Evolutionary conservation across 306 rosid genomes (phyloP), one percentile per base, ranked within the genome.

Genomic region (Corylus americana): DNA sequence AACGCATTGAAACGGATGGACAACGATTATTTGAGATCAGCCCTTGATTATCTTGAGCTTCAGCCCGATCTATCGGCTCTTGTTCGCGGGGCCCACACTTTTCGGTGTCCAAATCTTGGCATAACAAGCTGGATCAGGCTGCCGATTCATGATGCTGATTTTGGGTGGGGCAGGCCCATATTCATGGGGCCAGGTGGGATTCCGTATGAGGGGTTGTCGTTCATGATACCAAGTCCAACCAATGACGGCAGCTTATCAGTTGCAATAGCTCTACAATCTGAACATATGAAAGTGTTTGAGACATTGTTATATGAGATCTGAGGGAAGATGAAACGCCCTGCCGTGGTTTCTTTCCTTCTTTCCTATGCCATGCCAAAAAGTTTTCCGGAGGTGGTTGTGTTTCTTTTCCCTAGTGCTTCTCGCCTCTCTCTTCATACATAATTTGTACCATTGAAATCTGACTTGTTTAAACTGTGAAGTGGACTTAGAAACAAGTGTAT

Each of bases 181-280:
- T 95, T 95, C 81, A 89, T 95, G 98, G 98, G 98, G 35, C 98
- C 98, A 2, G 98, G 98, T 20, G 98, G 98, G 45, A 90, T 95
- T 49, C 87, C 94, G 0, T 95, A 82, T 3, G 98, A 95, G 77
- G 98, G 98, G 0, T 68, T 95, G 2, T 89, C 95, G 47, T 92
- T 85, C 35, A 82, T 95, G 29, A 54, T 92, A 54, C 97, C 97
- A 5, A 90, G 92, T 80, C 78, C 98, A 61, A 71, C 71, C 4
- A 83, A 83, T 59, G 97, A 92, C 63, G 97, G 94, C 16, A 88
- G 91, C 80, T 74, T 88, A n/a, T 91, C 91, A 4, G 92, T 91
- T 47, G 92, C 92, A 35, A 83, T 91, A 2, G 86, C 90, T 48
- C 87, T 91, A 62, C 92, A 88, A 72, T 82, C 87, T 1, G 86